Conservation (phyloP, 2,329 filamentous ascomycete genomes). For the Lasiodiplodia citricola region DNA sequence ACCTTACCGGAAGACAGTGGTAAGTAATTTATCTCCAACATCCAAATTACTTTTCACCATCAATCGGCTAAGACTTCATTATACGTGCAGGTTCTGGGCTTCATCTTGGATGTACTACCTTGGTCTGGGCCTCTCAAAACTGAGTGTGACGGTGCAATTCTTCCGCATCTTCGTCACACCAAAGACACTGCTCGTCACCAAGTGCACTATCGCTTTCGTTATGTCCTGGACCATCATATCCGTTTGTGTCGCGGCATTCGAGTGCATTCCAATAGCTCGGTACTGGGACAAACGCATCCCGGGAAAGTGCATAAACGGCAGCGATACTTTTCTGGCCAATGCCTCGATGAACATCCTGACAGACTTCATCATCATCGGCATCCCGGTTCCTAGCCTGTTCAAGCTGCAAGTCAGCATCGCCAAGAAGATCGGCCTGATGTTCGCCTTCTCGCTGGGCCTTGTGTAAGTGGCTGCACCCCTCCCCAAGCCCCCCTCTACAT, state of each 20-base stretch:
- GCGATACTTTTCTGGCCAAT: neutral
- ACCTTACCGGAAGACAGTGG: slow-evolving; percentile 3
- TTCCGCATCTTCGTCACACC: slow-evolving; percentile 33
- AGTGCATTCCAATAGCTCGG: slow-evolving; percentile 41
- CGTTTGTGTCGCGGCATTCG: slow-evolving; percentile 41
- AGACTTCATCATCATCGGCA: slow-evolving; percentile 35
- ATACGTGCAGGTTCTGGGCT: slow-evolving; percentile 35
- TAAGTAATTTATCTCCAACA: neutral
- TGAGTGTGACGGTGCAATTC: slow-evolving; percentile 32
- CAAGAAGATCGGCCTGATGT: slow-evolving; percentile 1
- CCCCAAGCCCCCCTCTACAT: too few species aligned
- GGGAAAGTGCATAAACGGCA: slow-evolving; percentile 34
- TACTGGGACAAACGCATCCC: slow-evolving; percentile 40
- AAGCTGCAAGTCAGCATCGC: neutral
- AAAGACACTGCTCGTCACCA: slow-evolving; percentile 29
- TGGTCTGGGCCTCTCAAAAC: slow-evolving; percentile 34
- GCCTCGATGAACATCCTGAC: slow-evolving; percentile 21
- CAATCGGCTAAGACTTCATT: neutral
- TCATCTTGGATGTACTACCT: slow-evolving; percentile 42
- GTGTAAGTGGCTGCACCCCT: neutral
- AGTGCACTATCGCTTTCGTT: slow-evolving; percentile 24
- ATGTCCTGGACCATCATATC: slow-evolving; percentile 28
- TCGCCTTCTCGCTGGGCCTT: slow-evolving; percentile 9
- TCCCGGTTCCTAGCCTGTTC: slow-evolving; percentile 34
- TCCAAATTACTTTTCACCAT: neutral